These are phyloP conservation scores for Trichopus zeylanicus DNA, from an alignment of 116 monocot genomes.

Conservation along the genomic window DNA sequence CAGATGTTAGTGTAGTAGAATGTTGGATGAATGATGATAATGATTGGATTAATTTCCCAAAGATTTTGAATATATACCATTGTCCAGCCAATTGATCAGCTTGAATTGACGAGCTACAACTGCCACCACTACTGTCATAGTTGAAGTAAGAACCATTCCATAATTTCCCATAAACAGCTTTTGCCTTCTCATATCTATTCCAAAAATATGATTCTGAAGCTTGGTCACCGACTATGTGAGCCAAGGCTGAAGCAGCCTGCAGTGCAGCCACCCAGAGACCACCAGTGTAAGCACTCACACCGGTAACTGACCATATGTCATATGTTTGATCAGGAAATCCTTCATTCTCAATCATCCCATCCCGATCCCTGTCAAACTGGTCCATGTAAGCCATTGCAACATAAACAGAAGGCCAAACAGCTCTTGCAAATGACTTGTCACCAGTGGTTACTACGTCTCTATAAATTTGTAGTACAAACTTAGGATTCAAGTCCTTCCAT, in stretches of 20 bases:
- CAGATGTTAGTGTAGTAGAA: too few relatives aligned
- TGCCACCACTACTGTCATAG: slow-evolving; percentile 37
- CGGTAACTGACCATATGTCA: slow-evolving; percentile 49
- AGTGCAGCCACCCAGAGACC: slow-evolving; percentile 68
- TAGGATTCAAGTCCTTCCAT: slow-evolving; percentile 73
- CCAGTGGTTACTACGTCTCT: slow-evolving; percentile 38
- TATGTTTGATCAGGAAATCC: slow-evolving; percentile 56
- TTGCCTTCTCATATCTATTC: slow-evolving; percentile 32
- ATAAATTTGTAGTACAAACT: slow-evolving; percentile 66
- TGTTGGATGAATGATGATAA: too few relatives aligned
- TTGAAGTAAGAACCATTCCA: slow-evolving; percentile 69
- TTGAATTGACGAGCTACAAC: slow-evolving; percentile 23
- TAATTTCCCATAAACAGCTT: slow-evolving; percentile 30
- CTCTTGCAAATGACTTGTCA: slow-evolving; percentile 25
- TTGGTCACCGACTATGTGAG: slow-evolving; percentile 36
- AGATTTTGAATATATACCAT: slow-evolving; percentile 27
- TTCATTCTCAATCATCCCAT: slow-evolving; percentile 64
- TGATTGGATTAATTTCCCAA: not conserved
- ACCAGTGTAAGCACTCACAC: slow-evolving; percentile 60
- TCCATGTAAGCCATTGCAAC: slow-evolving; percentile 65
- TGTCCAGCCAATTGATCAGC: slow-evolving; percentile 68
- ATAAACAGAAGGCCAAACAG: slow-evolving; percentile 53
- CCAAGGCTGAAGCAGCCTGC: slow-evolving; percentile 58
- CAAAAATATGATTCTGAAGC: slow-evolving; percentile 40
- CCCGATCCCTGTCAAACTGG: slow-evolving; percentile 45